Conservation (phyloP, 2,329 filamentous ascomycete genomes). For the Epichloe uncinata region DNA sequence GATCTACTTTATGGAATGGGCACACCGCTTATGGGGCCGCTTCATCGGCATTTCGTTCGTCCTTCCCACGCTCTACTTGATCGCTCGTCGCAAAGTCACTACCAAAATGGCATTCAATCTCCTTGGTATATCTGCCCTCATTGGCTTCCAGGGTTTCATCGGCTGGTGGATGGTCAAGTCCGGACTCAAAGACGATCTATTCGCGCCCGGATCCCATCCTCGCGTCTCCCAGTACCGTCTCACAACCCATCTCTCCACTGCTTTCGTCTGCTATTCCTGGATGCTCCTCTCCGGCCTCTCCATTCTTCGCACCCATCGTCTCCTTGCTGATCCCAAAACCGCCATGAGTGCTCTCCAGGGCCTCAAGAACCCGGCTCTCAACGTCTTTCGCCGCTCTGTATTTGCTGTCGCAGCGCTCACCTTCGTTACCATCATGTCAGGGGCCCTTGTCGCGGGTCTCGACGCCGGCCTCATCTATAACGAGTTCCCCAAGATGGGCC, state of each 20-base stretch:
- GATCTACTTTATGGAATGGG: constrained; percentile 99
- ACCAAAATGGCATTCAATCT: constrained; percentile 64
- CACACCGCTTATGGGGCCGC: constrained; percentile 86
- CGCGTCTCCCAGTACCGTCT: constrained; percentile 91
- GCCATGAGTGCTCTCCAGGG: constrained; percentile 46
- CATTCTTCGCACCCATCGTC: constrained; percentile 63
- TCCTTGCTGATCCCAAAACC: constrained; percentile 53
- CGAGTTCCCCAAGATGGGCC: constrained; percentile 92
- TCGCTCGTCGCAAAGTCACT: constrained; percentile 66
- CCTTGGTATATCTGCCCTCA: constrained; percentile 71
- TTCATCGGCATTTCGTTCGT: constrained; percentile 84
- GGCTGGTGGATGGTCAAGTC: constrained; percentile 99
- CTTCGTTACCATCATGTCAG: constrained; percentile 86
- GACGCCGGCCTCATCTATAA: constrained; percentile 98
- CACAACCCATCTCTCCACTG: constrained; percentile 76
- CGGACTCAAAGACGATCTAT: constrained; percentile 88
- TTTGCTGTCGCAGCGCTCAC: constrained; percentile 60
- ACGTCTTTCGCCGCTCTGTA: constrained; percentile 59
- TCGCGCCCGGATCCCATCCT: constrained; percentile 79
- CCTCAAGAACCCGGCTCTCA: constrained; percentile 55
- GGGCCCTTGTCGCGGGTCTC: constrained; percentile 82
- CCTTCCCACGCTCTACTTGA: constrained; percentile 76
- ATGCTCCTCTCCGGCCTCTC: constrained; percentile 86
- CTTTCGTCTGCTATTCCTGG: constrained; percentile 84
- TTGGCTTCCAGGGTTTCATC: constrained; percentile 88